These are phyloP conservation scores for baker's yeast (Saccharomyces cerevisiae) DNA, from an alignment of 805 yeast species.

Conservation along the genomic window DNA sequence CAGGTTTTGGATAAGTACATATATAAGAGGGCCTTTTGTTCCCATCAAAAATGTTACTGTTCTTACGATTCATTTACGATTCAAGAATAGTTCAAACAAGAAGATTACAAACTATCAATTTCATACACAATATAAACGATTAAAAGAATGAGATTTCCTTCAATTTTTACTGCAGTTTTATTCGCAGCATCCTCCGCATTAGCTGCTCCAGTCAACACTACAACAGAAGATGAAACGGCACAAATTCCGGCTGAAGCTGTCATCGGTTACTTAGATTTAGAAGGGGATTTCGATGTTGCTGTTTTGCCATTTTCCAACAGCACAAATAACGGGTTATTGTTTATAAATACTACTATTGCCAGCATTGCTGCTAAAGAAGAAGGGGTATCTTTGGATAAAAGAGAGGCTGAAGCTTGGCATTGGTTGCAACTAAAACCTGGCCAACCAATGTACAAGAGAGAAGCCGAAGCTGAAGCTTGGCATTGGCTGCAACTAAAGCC, in stretches of 20 bases:
- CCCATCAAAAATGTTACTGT: neutral
- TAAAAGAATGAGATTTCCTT: neutral
- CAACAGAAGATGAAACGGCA: neutral
- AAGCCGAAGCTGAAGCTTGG: constrained; percentile 23
- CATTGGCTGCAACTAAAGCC: constrained; percentile 20
- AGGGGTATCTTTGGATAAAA: neutral
- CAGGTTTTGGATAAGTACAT: neutral
- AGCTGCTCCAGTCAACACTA: constrained; percentile 7
- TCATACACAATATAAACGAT: neutral
- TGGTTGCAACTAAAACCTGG: constrained; percentile 23
- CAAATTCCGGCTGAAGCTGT: constrained; percentile 13
- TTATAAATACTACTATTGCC: constrained; percentile 15
- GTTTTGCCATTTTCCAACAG: constrained; percentile 12
- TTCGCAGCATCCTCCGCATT: neutral
- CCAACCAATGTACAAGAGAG: constrained; percentile 18
- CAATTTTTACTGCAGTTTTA: neutral
- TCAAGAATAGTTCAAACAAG: neutral
- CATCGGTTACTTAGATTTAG: constrained; percentile 11
- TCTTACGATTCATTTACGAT: neutral
- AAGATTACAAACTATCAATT: neutral
- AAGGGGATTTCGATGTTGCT: constrained; percentile 10
- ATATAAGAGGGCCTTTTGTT: neutral
- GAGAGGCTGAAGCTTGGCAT: constrained; percentile 6
- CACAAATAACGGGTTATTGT: constrained; percentile 11
- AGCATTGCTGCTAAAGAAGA: constrained; percentile 4